Evolutionary conservation across 2,329 filamentous ascomycete species (phyloP).

Genomic region (Paecilomyces niveus): DNA sequence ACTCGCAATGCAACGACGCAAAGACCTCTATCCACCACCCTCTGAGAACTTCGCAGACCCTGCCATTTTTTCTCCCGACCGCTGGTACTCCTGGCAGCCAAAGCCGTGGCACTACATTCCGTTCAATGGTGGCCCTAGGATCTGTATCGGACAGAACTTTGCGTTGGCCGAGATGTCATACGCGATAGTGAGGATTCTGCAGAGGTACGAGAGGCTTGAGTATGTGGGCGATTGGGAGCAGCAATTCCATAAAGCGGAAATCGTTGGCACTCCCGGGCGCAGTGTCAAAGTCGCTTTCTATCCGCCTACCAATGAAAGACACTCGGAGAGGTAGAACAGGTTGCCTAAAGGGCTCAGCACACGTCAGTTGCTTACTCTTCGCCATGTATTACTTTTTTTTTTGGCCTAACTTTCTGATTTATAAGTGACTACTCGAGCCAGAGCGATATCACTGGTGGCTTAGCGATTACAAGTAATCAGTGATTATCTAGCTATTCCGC

Average conservation of each 20-base stretch:
- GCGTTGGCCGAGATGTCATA: conserved; percentile 54
- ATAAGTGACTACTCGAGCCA: neutral
- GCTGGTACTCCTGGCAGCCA: conserved; percentile 46
- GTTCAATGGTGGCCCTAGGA: conserved; percentile 47
- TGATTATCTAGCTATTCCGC: neutral
- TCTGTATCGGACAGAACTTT: conserved; percentile 55
- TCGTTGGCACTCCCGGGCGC: conserved; percentile 10
- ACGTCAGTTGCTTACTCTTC: neutral
- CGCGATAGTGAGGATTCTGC: conserved; percentile 36
- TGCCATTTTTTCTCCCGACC: conserved; percentile 39
- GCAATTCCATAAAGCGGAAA: conserved; percentile 12
- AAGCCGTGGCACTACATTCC: conserved; percentile 50
- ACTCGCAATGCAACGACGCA: conserved; percentile 39
- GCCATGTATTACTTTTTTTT: neutral
- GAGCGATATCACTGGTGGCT: neutral
- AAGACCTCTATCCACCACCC: conserved; percentile 40
- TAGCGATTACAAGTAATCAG: neutral
- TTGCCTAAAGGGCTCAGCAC: neutral
- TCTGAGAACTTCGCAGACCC: conserved; percentile 34
- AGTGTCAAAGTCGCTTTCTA: conserved; percentile 5
- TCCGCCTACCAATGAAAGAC: neutral
- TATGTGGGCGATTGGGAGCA: conserved; percentile 5
- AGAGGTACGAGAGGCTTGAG: conserved; percentile 20
- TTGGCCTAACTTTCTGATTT: neutral
- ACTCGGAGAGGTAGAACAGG: neutral